Percentiles rank a stretch among this genome's conserved stretches.
phyloP scores from a whole-genome alignment of 1,139 yeast species.

The Torulaspora pretoriensis region DNA sequence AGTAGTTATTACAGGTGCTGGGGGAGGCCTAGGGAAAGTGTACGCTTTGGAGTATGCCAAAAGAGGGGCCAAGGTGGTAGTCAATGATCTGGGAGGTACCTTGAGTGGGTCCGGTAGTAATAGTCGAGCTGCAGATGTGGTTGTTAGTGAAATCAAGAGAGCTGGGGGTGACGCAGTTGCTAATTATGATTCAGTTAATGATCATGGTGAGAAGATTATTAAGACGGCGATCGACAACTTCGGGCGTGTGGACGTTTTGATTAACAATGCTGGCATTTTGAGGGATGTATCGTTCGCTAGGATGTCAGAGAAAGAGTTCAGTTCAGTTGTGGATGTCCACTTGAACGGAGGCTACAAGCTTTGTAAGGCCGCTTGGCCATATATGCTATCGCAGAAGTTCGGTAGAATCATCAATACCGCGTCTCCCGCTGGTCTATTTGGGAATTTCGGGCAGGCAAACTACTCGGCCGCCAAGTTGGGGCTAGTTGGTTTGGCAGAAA shows the following conservation, averaged over 20 bases:
- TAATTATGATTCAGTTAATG: constrained; percentile 85
- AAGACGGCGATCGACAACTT: constrained; percentile 81
- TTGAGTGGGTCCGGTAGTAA: constrained; percentile 65
- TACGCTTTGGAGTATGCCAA: constrained; percentile 85
- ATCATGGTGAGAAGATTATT: constrained; percentile 77
- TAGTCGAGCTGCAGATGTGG: constrained; percentile 76
- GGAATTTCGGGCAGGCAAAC: constrained; percentile 95
- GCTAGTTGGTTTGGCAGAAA: constrained; percentile 85
- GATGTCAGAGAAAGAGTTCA: constrained; percentile 78
- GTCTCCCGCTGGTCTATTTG: constrained; percentile 95
- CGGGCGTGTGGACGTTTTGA: constrained; percentile 83
- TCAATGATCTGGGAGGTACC: constrained; percentile 87
- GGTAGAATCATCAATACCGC: constrained; percentile 91
- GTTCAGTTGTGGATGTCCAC: constrained; percentile 79
- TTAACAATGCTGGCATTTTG: constrained; percentile 93
- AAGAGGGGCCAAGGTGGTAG: constrained; percentile 90
- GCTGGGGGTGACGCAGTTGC: constrained; percentile 89
- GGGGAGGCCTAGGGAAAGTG: constrained; percentile 91
- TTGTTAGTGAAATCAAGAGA: constrained; percentile 74
- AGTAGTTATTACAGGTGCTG: constrained; percentile 93
- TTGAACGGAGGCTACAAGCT: constrained; percentile 83
- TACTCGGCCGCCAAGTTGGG: constrained; percentile 93
- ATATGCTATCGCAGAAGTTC: constrained; percentile 74
- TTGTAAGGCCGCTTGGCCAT: constrained; percentile 90
- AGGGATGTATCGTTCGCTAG: constrained; percentile 65